Percentiles rank a stretch among this genome's conserved stretches.
Evolutionary conservation across 495 filamentous ascomycete genomes (phyloP).

Genomic region (Aspergillus hancockii): DNA sequence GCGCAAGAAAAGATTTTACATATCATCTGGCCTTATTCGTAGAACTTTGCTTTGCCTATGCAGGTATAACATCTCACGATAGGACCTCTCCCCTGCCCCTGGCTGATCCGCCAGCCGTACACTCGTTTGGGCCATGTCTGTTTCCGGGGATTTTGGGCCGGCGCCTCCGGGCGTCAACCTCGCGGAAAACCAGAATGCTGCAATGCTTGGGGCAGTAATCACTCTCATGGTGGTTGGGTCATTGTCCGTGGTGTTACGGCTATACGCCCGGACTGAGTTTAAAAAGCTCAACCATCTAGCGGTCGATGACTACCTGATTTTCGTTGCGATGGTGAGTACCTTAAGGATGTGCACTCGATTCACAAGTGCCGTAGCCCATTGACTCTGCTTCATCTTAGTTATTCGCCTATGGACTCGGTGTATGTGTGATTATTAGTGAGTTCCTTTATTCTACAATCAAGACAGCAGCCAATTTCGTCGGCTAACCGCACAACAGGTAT

Average conservation of each 20-base stretch:
- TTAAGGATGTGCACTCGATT: no score
- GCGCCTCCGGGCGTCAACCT: conserved; percentile 13
- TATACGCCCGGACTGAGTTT: conserved; percentile 5
- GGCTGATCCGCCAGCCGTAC: background rate
- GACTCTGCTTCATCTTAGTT: background rate
- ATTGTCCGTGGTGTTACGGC: conserved; percentile 10
- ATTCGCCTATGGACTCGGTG: background rate
- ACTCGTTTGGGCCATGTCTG: background rate
- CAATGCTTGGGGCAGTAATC: conserved; percentile 16
- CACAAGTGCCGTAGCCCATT: no score
- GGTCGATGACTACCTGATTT: conserved; percentile 18
- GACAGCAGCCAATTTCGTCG: background rate
- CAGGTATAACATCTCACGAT: background rate
- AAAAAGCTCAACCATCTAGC: background rate
- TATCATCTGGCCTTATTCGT: no score
- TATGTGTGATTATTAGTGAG: background rate
- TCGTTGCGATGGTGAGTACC: conserved; percentile 12
- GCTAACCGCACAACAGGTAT: conserved; percentile 2
- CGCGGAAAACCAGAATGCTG: conserved; percentile 8
- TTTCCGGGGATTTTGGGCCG: conserved; percentile 14
- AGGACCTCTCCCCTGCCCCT: background rate
- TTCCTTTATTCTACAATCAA: background rate
- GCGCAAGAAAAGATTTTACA: no score
- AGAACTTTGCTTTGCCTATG: background rate
- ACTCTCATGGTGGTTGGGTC: conserved; percentile 10